Evolutionary conservation across 257 asterid species (phyloP).

Genomic region (Paraleonurus japonicus): DNA sequence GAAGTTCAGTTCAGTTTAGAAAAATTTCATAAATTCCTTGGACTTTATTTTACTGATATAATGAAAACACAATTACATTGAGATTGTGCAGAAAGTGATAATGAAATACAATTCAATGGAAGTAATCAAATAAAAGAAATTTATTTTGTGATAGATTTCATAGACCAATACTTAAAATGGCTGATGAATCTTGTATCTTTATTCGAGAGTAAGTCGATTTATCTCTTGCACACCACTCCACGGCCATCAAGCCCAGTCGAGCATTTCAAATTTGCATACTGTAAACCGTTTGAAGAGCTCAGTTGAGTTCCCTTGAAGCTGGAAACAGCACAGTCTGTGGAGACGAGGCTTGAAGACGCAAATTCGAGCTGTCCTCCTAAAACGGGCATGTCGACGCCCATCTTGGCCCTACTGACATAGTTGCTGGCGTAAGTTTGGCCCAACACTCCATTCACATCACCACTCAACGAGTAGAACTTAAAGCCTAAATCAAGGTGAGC

Average conservation of each 20-base stretch:
- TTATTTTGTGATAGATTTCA: constrained; percentile 8
- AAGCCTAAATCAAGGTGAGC: constrained; percentile 86
- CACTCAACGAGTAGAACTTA: constrained; percentile 65
- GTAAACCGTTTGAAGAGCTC: constrained; percentile 13
- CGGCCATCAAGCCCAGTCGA: constrained; percentile 52
- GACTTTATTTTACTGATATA: neutral
- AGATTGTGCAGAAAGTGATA: neutral
- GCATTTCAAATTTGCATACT: constrained; percentile 52
- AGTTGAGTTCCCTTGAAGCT: constrained; percentile 44
- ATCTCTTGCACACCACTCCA: constrained; percentile 79
- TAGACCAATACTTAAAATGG: neutral
- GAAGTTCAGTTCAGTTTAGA: neutral
- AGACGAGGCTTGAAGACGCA: constrained; percentile 53
- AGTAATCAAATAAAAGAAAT: neutral
- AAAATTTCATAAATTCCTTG: neutral
- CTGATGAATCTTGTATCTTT: constrained; percentile 16
- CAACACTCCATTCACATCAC: constrained; percentile 61
- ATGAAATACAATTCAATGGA: neutral
- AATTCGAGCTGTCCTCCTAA: constrained; percentile 73
- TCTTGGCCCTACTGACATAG: constrained; percentile 66
- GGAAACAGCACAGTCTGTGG: constrained; percentile 66
- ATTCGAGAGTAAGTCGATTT: neutral
- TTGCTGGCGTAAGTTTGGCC: constrained; percentile 71
- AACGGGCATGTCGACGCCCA: constrained; percentile 83
- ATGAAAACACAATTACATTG: constrained; percentile 3